phyloP scores from a whole-genome alignment of 225 moss, liverwort and hornwort genomes.

The Pseudisothecium myosuroides region DNA sequence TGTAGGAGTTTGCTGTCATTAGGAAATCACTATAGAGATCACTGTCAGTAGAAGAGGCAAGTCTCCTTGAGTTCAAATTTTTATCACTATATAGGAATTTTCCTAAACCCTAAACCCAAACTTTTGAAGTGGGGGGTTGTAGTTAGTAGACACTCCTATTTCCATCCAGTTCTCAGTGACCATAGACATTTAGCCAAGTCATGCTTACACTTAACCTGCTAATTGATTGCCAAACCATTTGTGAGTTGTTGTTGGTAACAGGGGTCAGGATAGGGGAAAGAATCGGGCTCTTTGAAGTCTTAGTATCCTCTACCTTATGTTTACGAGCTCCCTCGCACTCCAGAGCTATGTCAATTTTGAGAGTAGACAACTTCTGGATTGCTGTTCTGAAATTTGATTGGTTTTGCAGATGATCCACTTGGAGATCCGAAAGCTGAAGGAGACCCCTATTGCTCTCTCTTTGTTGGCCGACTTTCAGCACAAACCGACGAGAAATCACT shows the following conservation, averaged over 20 bases:
- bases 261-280: neutral
- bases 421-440: conserved; percentile 82
- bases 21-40: neutral
- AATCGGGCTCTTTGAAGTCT: neutral
- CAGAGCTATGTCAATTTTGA: neutral
- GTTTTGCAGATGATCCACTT: conserved; percentile 69
- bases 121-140: neutral
- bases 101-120: neutral
- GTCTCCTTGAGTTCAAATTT: neutral
- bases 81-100: neutral
- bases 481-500: conserved; percentile 76
- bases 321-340: neutral
- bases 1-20: neutral
- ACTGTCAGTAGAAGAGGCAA: neutral
- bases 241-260: neutral
- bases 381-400: neutral
- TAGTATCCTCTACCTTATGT: neutral
- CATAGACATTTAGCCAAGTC: neutral
- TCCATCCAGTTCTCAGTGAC: neutral
- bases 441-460: conserved; percentile 72
- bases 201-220: neutral
- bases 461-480: conserved; percentile 68
- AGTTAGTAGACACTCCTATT: neutral
- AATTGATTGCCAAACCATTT: neutral
- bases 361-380: neutral